Conservation (phyloP, 2,329 filamentous ascomycete genomes). For the Phialophora verrucosa region DNA sequence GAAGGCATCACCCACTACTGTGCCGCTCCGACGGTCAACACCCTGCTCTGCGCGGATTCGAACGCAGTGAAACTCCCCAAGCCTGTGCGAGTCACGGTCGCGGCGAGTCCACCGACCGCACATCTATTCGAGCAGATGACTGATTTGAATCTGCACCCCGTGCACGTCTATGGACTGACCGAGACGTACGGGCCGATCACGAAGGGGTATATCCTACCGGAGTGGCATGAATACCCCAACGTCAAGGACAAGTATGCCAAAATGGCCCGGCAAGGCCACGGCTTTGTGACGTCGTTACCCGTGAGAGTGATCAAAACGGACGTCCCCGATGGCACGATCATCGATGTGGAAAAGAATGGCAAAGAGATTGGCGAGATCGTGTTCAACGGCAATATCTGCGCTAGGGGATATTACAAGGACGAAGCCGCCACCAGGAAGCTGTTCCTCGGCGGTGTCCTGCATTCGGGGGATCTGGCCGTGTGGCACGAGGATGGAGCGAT, state of each 20-base stretch:
- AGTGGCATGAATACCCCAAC: slow-evolving; percentile 74
- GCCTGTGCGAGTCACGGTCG: slow-evolving; percentile 85
- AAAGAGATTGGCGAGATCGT: slow-evolving; percentile 83
- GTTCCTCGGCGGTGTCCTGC: slow-evolving; percentile 83
- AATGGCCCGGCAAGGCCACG: slow-evolving; percentile 95
- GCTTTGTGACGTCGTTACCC: slow-evolving; percentile 81
- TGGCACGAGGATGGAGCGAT: slow-evolving; percentile 90
- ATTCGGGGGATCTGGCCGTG: slow-evolving; percentile 90
- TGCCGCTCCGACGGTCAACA: slow-evolving; percentile 95
- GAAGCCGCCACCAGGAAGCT: slow-evolving; percentile 81
- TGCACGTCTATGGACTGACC: slow-evolving; percentile 87
- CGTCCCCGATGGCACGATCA: slow-evolving; percentile 63
- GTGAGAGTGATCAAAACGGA: slow-evolving; percentile 82
- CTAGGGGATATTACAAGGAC: slow-evolving; percentile 91
- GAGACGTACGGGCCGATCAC: slow-evolving; percentile 97
- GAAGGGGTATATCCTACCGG: slow-evolving; percentile 85
- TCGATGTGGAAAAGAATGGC: slow-evolving; percentile 72
- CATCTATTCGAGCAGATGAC: slow-evolving; percentile 95
- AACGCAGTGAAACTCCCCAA: slow-evolving; percentile 73
- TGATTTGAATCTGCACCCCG: slow-evolving; percentile 80
- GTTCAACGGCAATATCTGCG: slow-evolving; percentile 89
- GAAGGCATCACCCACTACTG: slow-evolving; percentile 94
- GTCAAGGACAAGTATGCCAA: slow-evolving; percentile 78
- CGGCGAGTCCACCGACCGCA: slow-evolving; percentile 85
- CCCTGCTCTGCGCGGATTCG: slow-evolving; percentile 79